Evolutionary conservation across 2,329 filamentous ascomycete species (phyloP), one percentile per base, ranked within the genome.

Genomic region (Coniosporium tulheliwenetii): DNA sequence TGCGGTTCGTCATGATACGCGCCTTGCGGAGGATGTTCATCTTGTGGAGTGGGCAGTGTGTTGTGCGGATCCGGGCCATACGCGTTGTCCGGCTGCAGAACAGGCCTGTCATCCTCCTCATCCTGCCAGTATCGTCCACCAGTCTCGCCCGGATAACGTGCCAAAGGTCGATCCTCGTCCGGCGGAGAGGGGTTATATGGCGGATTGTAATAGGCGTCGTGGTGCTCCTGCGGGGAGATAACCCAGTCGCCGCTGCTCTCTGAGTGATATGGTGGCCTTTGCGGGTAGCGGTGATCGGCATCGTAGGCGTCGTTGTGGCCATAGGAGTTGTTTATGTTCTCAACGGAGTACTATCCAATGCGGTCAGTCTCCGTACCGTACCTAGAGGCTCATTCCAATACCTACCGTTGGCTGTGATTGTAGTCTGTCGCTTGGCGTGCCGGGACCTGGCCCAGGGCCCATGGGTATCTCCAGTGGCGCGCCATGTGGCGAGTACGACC

Each of bases 191-290:
- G 82, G 48, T 86, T 74, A 59, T 93, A 93, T 1, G 85, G 81
- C 49, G 81, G 77, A 50, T 79, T 84, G 59, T 82, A 89, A 65
- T 94, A 94, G 41, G 77, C 75, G 60, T 94, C 85, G 56, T 91
- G 85, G 53, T 94, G 85, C 43, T 79, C 78, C 57, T 93, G 79
- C 8, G 89, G 86, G 53, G 85, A 78, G 45, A 94, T 63, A 3
- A 77, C 69, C 58, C 91, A 87, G 42, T 86, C 81, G 43, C 69
- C 67, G 45, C 29, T 38, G 26, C 53, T 50, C 35, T 52, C 55
- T 5, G 40, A 41, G 35, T 70, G 66, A 47, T 75, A 71, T 45
- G 68, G 59, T 37, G 62, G 40, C 62, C 64, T 47, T 55, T 67
- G 60, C 43, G 66, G 61, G 45, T 65, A 63, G 32, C 46, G 43